Conservation (phyloP, 352 stramenopile species). For the Globisporangium carolinianum region DNA sequence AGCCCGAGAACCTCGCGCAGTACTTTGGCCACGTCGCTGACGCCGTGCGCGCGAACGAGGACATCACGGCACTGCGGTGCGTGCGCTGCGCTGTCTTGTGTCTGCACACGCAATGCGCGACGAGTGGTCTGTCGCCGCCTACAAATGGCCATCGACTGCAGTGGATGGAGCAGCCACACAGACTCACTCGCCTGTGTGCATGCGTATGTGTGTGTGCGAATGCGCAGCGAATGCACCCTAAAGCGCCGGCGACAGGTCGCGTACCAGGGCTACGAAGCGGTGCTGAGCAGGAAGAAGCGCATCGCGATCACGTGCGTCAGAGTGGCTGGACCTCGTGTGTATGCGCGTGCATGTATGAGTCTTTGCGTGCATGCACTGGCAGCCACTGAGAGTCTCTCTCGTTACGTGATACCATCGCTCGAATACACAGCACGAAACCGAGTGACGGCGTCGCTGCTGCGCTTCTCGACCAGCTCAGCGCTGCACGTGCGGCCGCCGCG, state of each 20-base stretch:
- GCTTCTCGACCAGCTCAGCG: constrained; percentile 6
- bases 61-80: constrained; percentile 48
- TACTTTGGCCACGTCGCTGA: constrained; percentile 73
- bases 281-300: constrained; percentile 72
- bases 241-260: constrained; percentile 56
- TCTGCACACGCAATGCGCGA: too few relatives aligned
- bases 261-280: constrained; percentile 64
- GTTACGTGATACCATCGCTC: not conserved
- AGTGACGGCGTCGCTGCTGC: constrained; percentile 5
- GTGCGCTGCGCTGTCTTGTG: not conserved
- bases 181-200: not conserved
- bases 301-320: constrained; percentile 10
- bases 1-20: constrained; percentile 52
- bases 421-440: constrained; percentile 2
- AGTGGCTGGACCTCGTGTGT: not conserved
- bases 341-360: not conserved
- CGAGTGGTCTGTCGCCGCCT: too few relatives aligned
- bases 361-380: not conserved
- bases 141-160: too few relatives aligned
- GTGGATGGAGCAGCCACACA: too few relatives aligned
- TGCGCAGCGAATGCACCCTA: constrained; percentile 47
- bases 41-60: constrained; percentile 40
- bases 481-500: not conserved
- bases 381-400: too few relatives aligned
- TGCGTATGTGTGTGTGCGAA: not conserved